A percentile compares a stretch with the other conserved stretches of the same genome.
Conservation (phyloP, 169 alveolate species). For the Ophryocystis elektroscirrha region DNA sequence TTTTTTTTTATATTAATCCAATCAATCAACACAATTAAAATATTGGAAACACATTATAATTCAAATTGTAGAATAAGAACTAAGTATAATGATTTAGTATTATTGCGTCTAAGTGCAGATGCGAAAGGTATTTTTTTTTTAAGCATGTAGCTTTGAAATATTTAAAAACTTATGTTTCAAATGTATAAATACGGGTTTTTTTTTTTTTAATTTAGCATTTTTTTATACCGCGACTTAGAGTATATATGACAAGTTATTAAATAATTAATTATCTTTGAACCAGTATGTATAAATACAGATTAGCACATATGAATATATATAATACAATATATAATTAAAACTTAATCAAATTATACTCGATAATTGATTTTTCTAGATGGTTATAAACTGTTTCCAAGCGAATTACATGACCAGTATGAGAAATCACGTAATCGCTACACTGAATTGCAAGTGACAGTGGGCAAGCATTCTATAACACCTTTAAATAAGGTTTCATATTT, state of each 20-base stretch:
- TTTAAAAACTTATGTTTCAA: constrained; percentile 6
- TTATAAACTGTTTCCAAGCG: too few species aligned
- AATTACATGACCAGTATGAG: too few species aligned
- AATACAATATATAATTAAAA: neutral
- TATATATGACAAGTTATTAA: neutral
- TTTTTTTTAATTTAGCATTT: neutral
- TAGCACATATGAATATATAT: neutral
- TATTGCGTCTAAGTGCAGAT: constrained; percentile 11
- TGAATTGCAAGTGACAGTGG: too few species aligned
- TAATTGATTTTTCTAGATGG: too few species aligned
- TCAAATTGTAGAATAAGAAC: neutral
- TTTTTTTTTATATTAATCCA: too few species aligned
- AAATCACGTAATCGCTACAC: too few species aligned
- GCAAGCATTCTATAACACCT: too few species aligned
- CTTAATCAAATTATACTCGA: neutral
- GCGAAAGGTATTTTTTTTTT: neutral
- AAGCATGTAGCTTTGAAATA: neutral
- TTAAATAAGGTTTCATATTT: too few species aligned
- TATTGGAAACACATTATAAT: too few species aligned
- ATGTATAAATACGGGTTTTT: constrained; percentile 4
- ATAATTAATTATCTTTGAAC: neutral
- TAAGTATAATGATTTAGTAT: constrained; percentile 2
- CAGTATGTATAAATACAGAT: neutral
- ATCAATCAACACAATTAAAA: too few species aligned
- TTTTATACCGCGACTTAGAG: constrained; percentile 5